These are phyloP conservation scores for Eucalyptus cloeziana DNA, from an alignment of 345 rosid species.

Conservation along the genomic window DNA sequence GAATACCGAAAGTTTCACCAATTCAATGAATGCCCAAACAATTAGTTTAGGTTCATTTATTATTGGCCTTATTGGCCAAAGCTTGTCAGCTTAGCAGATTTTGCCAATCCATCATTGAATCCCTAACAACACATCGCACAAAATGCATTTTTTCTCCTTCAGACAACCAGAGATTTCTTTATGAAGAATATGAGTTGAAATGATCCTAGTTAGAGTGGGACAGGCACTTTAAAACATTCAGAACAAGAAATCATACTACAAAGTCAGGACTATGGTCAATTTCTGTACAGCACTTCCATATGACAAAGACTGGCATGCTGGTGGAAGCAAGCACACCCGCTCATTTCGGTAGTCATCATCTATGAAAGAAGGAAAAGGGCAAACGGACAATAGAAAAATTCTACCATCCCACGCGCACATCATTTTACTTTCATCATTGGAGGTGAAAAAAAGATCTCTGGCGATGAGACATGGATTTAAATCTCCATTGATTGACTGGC, in stretches of 20 bases:
- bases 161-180: background rate
- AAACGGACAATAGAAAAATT: background rate
- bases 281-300: background rate
- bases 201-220: background rate
- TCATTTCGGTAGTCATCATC: background rate
- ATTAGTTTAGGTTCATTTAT: background rate
- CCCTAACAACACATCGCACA: background rate
- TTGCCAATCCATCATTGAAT: background rate
- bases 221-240: background rate
- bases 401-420: background rate
- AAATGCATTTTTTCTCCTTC: background rate
- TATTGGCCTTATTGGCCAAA: background rate
- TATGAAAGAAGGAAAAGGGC: background rate
- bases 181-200: background rate
- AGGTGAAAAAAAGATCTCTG: background rate
- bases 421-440: background rate
- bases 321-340: background rate
- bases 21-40: background rate
- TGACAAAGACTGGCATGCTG: background rate
- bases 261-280: background rate
- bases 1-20: background rate
- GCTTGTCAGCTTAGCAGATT: background rate
- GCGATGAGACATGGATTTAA: background rate
- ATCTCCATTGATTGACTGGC: slow-evolving; percentile 28
- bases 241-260: background rate